These are phyloP conservation scores for Yarrowia sp. DNA, from an alignment of 805 yeast species.

Conservation along the genomic window DNA sequence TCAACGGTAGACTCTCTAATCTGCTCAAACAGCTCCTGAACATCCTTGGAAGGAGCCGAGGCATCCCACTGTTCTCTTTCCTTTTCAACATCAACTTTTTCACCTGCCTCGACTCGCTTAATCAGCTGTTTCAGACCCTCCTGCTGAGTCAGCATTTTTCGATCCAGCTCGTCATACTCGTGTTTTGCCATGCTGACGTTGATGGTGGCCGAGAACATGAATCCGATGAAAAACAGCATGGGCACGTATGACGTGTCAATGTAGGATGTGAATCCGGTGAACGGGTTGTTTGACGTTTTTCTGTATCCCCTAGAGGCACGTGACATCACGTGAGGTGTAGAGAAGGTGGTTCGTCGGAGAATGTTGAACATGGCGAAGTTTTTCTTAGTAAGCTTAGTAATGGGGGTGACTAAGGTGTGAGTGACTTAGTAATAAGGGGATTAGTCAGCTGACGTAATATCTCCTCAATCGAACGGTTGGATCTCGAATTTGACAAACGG, in stretches of 20 bases:
- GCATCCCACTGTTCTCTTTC: constrained; percentile 41
- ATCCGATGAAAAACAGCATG: constrained; percentile 45
- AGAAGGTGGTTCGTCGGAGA: constrained; percentile 3
- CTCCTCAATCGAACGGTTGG: too few species aligned
- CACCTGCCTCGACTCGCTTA: constrained; percentile 41
- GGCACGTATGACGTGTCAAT: constrained; percentile 38
- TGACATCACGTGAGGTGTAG: too few species aligned
- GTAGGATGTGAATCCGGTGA: constrained; percentile 1
- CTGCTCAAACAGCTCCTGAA: constrained; percentile 14
- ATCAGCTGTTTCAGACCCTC: constrained; percentile 44
- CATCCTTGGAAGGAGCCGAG: constrained; percentile 11
- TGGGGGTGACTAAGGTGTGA: too few species aligned
- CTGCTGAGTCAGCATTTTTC: constrained; percentile 43
- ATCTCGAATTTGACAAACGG: too few species aligned
- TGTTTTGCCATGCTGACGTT: constrained; percentile 47
- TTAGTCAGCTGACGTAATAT: too few species aligned
- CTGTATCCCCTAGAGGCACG: too few species aligned
- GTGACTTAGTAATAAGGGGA: too few species aligned
- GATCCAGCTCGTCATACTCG: constrained; percentile 43
- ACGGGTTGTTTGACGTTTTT: constrained; percentile 12
- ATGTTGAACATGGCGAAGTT: background rate
- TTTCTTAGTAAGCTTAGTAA: too few species aligned
- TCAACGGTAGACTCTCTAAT: constrained; percentile 12
- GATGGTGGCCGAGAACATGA: constrained; percentile 49
- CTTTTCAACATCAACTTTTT: constrained; percentile 45